These are phyloP conservation scores for Plectosphaerella cucumerina DNA, from an alignment of 2,329 filamentous ascomycete species.

Conservation along the genomic window DNA sequence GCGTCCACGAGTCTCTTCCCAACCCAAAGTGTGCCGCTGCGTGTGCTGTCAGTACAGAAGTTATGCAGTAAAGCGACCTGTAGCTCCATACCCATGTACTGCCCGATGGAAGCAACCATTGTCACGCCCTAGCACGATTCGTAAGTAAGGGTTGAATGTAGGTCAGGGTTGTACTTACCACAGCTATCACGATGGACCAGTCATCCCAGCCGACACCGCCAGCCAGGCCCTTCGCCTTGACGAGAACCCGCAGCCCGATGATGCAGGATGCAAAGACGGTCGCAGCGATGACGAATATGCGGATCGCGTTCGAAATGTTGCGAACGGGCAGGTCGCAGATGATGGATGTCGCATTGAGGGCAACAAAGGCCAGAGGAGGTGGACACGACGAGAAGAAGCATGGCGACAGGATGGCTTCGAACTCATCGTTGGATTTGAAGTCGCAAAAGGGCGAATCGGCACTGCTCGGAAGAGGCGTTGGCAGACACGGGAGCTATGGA, in stretches of 20 bases:
- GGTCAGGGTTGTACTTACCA: background rate
- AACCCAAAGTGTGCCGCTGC: background rate
- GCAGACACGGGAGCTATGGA: background rate
- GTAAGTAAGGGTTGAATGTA: too few relatives aligned
- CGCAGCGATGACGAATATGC: background rate
- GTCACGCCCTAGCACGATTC: background rate
- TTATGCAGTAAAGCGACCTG: too few relatives aligned
- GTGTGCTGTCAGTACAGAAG: too few relatives aligned
- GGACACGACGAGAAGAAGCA: background rate
- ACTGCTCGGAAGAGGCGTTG: background rate
- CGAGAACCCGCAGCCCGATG: background rate
- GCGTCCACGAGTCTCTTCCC: background rate
- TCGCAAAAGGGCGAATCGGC: background rate
- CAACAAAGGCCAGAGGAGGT: background rate
- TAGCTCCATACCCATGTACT: too few relatives aligned
- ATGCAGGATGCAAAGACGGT: background rate
- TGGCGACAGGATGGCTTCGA: background rate
- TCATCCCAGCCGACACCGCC: background rate
- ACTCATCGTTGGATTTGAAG: background rate
- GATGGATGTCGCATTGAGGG: background rate
- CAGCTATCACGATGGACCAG: background rate
- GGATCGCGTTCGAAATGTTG: background rate
- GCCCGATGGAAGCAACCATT: background rate
- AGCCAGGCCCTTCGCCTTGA: background rate
- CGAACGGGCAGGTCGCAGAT: background rate